Evolutionary conservation across 441 rosid species (phyloP), one percentile per base, ranked within the genome.

Genomic region (Lepidium campestre): DNA sequence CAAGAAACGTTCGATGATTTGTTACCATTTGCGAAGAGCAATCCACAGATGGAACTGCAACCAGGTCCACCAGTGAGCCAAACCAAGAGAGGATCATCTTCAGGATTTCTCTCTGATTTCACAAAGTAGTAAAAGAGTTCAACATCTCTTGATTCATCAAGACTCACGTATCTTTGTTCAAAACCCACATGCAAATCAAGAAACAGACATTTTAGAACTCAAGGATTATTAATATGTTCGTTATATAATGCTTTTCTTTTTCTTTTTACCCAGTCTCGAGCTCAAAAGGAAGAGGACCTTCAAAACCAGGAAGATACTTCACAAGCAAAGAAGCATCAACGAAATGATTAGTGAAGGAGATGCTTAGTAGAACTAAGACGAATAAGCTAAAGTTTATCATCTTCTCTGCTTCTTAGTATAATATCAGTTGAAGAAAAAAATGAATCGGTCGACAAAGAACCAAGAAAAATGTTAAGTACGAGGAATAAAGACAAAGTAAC

Each of bases 61-160:
- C 88, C 91, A 35, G 96, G 97, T 31, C 96, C 93, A 22, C 97
- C 97, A 18, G 91, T 85, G 18, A 91, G 75, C 97, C 96, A 90
- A 23, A 90, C 78, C 78, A 90, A 10, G 65, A 90, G 75, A 72
- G 96, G 87, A 53, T 85, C 96, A 1, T 71, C 62, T 23, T 29
- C 7, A 2, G 84, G 71, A 65, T 79, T 73, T 70, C 83, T 76
- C 58, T 88, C 81, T 12, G 96, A 90, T 74, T 82, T 74, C 12
- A 82, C 52, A 50, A 85, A 91, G 79, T 84, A 86, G 75, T 86
- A 91, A 63, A 88, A 88, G 10, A 88, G 81, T 72, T 85, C 91
- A 39, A 71, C 65, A n/a, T 78, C 86, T 20, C 78, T 83, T 20
- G 78, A 62, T 49, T 88, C 84, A 52, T 74, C 97, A 67, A 91